These are phyloP conservation scores for Lavandula angustifolia DNA, from an alignment of 257 asterid species.

Conservation along the genomic window DNA sequence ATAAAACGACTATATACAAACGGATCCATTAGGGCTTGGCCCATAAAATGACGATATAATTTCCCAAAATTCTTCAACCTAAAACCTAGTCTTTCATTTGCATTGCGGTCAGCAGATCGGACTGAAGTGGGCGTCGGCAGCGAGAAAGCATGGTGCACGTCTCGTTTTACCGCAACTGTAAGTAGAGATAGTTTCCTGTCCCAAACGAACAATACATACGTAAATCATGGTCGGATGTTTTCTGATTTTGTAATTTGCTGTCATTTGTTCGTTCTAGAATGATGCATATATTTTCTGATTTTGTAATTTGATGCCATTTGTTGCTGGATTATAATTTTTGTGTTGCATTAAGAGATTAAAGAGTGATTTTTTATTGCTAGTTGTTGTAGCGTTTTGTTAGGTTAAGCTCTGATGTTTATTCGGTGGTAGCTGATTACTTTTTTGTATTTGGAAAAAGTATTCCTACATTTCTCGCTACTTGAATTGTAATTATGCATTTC, in stretches of 20 bases:
- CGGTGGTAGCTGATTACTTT: slow-evolving; percentile 1
- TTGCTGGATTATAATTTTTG: background rate
- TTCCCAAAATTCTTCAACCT: background rate
- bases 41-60: slow-evolving; percentile 8
- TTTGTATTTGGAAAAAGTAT: background rate
- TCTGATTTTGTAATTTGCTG: background rate
- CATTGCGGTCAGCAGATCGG: slow-evolving; percentile 31
- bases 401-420: background rate
- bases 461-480: background rate
- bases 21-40: slow-evolving; percentile 35
- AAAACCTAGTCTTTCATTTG: slow-evolving; percentile 22
- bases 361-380: background rate
- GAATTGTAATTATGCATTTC: background rate
- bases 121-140: slow-evolving; percentile 28
- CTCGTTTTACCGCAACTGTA: slow-evolving; percentile 47
- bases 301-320: background rate
- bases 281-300: background rate
- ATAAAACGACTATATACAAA: background rate
- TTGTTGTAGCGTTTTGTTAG: background rate
- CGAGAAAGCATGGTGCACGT: slow-evolving; percentile 47
- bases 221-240: background rate
- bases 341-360: background rate
- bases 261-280: background rate
- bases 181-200: slow-evolving; percentile 10
- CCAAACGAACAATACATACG: background rate